Base-by-base conservation (phyloP, 2,329 filamentous ascomycete species). In the Alternaria tenuissima region DNA sequence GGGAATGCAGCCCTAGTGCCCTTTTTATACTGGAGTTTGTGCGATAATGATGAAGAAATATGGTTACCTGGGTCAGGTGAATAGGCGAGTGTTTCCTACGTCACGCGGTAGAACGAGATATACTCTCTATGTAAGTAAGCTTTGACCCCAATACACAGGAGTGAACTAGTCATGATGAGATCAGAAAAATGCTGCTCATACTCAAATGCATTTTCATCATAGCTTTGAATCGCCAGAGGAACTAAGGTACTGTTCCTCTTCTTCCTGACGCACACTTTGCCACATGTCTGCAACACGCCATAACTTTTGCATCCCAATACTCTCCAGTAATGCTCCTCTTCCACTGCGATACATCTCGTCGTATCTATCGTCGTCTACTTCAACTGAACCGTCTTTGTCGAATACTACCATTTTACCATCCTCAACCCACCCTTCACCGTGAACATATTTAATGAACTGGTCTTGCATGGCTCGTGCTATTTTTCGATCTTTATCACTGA, bases 261-360 rank as follows among this genome's bases (percentile, higher is more conserved):
- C 58, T 32, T 74, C 72, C 36, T 55, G 46, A 22, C 68, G 63
- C 7, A 75, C 70, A n/a, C 69, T 68, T 43, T 75, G 72, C 73
- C 72, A 75, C 51, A 24, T 61, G 24, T 76, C 74, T 14, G 66
- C 68, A 41, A 76, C 20, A 49, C 24, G 47, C 68, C 70, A 75
- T 4, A 70, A 46, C 55, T 62, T 75, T 18, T 67, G 57, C 36
- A 47, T 53, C 1, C 67, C 72, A 34, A 75, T 70, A 9, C 43
- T 43, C 39, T 62, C 42, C 48, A 75, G 42, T 36, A 75, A 43
- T n/a, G 60, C 54, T 18, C 73, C 71, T 43, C 71, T 59, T 2
- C 69, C 70, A 7, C 53, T 41, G 43, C 72, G 65, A 54, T 63
- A 73, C 9, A 47, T 46, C 5, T 32, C 41, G 57, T 76, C 74